These are phyloP conservation scores for Blastobotrys serpentis DNA, from an alignment of 1,139 yeast genomes.

Conservation along the genomic window DNA sequence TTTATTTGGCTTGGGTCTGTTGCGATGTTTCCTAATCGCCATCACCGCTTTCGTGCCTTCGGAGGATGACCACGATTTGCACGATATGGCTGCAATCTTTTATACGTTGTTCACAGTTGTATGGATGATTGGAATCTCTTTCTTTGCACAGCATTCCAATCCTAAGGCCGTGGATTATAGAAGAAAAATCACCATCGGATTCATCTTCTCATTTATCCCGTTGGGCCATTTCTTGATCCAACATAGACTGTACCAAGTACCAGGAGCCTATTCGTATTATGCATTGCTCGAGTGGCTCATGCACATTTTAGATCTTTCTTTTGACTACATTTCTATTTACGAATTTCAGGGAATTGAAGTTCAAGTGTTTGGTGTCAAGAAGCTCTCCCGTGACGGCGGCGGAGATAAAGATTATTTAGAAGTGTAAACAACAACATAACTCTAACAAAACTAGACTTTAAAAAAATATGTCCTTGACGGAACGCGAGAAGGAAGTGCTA, in stretches of 20 bases:
- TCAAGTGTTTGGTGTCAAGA: constrained; percentile 39
- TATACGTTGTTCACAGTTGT: constrained; percentile 87
- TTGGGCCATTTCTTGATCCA: constrained; percentile 75
- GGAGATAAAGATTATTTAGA: neutral
- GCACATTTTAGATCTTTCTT: constrained; percentile 66
- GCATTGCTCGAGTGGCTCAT: constrained; percentile 93
- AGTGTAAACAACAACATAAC: neutral
- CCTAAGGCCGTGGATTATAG: constrained; percentile 4
- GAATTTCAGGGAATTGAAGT: constrained; percentile 66
- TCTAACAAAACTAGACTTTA: neutral
- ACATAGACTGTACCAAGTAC: constrained; percentile 67
- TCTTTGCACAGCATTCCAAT: constrained; percentile 2
- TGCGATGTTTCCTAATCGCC: constrained; percentile 90
- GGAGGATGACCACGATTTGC: constrained; percentile 94
- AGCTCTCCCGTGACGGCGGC: neutral
- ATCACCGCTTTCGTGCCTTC: constrained; percentile 98
- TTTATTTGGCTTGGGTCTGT: constrained; percentile 14
- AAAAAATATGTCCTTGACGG: constrained; percentile 13
- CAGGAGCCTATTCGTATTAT: constrained; percentile 82
- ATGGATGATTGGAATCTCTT: constrained; percentile 57
- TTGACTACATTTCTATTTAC: constrained; percentile 69
- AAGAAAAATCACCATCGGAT: constrained; percentile 34
- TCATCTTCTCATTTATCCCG: constrained; percentile 64
- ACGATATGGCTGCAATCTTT: constrained; percentile 89
- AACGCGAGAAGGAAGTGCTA: constrained; percentile 22